Base-by-base conservation (phyloP, 1,284 basidiomycete species). In the Cutaneotrichosporon mucoides region DNA sequence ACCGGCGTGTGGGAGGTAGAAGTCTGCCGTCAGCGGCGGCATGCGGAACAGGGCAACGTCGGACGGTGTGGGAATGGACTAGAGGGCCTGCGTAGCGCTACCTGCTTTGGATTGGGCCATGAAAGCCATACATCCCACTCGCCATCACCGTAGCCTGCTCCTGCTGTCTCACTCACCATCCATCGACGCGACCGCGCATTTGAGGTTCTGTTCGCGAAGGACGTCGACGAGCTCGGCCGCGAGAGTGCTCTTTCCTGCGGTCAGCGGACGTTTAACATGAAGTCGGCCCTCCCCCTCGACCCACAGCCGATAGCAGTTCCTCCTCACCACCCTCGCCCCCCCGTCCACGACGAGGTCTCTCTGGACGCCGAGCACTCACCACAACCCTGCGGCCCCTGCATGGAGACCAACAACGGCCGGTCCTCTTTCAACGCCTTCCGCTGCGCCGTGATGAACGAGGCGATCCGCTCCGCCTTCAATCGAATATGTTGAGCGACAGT, bases 1-100 rank as follows among this genome's bases (percentile, higher is more conserved):
- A 1, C 64, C 70, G 7, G 57, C 56, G 49, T 72, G 64, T 0
- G 68, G 66, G 24, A 67, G 68, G 61, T 76, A 76, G 41, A 76
- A 67, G 59, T 76, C 73, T 75, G 12, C 7, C 3, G n/a, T n/a
- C 15, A 33, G 47, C 6, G 24, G 24, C n/a, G n/a, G n/a, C n/a
- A n/a, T n/a, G n/a, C n/a, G n/a, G n/a, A n/a, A n/a, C n/a, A n/a
- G n/a, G n/a, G n/a, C n/a, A n/a, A n/a, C n/a, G n/a, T n/a, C n/a
- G n/a, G n/a, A n/a, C n/a, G n/a, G n/a, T n/a, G n/a, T n/a, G n/a
- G n/a, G n/a, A n/a, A n/a, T n/a, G n/a, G n/a, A n/a, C n/a, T n/a
- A n/a, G n/a, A n/a, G n/a, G n/a, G n/a, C n/a, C n/a, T n/a, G n/a
- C n/a, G n/a, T n/a, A n/a, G n/a, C n/a, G n/a, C n/a, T n/a, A n/a